Evolutionary conservation across 108 stramenopile species (phyloP).

Genomic region (Epipyxis sp.): DNA sequence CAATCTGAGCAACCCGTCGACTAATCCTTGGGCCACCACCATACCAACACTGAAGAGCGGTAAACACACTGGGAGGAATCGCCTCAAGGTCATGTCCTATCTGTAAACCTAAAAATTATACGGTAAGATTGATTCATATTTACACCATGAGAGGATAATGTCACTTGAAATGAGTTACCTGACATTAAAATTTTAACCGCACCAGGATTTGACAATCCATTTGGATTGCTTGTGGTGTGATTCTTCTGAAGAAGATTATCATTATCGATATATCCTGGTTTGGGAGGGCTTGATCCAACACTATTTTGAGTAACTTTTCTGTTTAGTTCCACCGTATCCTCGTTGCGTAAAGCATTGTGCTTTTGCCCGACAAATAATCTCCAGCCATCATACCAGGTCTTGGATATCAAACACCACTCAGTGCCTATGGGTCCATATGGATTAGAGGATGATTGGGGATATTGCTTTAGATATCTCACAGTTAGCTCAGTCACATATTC

Average conservation of each 20-base stretch:
- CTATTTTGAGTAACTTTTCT: background rate
- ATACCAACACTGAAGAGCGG: constrained; percentile 41
- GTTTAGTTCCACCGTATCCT: background rate
- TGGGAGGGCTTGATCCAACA: background rate
- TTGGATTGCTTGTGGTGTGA: too few species aligned
- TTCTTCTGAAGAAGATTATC: too few species aligned
- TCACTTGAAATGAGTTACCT: too few species aligned
- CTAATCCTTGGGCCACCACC: constrained; percentile 40
- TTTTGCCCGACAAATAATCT: background rate
- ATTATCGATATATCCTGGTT: background rate
- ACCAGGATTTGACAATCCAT: too few species aligned
- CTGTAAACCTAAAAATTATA: too few species aligned
- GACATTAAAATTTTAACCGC: too few species aligned
- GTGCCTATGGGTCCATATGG: constrained; percentile 15
- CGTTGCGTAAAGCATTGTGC: background rate
- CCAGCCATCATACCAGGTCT: constrained; percentile 13
- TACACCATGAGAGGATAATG: too few species aligned
- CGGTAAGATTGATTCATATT: too few species aligned
- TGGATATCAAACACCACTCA: background rate
- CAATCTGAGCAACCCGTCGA: constrained; percentile 30
- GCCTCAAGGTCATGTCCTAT: constrained; percentile 18
- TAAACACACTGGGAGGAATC: constrained; percentile 40
- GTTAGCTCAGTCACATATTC: constrained; percentile 5
- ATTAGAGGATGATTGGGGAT: too few species aligned
- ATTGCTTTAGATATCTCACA: background rate